Evolutionary conservation across 208 protist species (phyloP).

Genomic region (Tritrichomonas musculus): DNA sequence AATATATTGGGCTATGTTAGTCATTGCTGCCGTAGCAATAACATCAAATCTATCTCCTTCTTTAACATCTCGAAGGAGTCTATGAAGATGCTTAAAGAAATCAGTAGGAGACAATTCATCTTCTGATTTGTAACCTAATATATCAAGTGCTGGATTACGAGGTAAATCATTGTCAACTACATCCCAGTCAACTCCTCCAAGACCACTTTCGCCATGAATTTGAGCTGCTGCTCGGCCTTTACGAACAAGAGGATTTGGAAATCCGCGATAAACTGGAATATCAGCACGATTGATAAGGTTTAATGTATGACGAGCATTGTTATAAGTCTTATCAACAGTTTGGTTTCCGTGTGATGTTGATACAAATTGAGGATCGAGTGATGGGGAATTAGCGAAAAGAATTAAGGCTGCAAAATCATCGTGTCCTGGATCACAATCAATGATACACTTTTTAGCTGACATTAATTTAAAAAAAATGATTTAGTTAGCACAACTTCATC

Average conservation of each 20-base stretch:
- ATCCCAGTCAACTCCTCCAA: constrained; percentile 14
- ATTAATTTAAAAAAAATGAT: too few species aligned
- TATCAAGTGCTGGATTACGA: background rate
- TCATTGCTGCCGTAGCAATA: background rate
- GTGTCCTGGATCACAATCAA: constrained; percentile 31
- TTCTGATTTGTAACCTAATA: background rate
- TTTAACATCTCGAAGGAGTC: background rate
- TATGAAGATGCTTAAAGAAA: background rate
- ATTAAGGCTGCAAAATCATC: background rate
- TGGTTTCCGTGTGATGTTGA: constrained; percentile 30
- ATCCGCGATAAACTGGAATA: constrained; percentile 19
- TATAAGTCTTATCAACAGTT: constrained; percentile 13
- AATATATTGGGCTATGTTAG: constrained; percentile 14
- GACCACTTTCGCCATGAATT: constrained; percentile 22
- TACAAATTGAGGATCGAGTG: background rate
- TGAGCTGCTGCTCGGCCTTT: background rate
- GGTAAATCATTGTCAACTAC: background rate
- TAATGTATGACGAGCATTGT: background rate
- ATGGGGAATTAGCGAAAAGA: background rate
- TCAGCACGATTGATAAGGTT: constrained; percentile 5
- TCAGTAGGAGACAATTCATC: background rate
- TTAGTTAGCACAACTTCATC: too few species aligned
- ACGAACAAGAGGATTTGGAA: background rate
- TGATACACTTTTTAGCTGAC: background rate
- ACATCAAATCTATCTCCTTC: background rate